These are phyloP conservation scores for Cymbopogon flexuosus DNA, from an alignment of 202 grass and related monocot species.

Conservation along the genomic window DNA sequence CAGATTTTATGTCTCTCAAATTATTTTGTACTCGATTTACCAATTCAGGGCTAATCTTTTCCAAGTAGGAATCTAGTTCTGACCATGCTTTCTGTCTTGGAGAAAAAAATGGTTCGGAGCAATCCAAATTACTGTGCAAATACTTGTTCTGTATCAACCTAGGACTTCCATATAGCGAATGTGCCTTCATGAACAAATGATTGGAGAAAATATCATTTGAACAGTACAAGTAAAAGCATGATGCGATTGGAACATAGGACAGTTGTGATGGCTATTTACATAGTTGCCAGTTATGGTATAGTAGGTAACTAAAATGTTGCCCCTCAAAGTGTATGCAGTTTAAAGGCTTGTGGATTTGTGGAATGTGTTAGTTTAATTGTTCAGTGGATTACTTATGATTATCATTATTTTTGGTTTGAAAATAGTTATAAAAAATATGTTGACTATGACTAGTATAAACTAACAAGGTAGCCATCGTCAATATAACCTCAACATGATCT, in stretches of 20 bases:
- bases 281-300: background rate
- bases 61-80: slow-evolving; percentile 75
- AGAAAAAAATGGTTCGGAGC: slow-evolving; percentile 69
- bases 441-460: background rate
- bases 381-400: background rate
- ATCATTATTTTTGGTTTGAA: background rate
- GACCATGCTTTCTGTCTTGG: slow-evolving; percentile 63
- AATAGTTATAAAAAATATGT: background rate
- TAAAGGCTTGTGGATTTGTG: background rate
- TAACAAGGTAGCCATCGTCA: background rate
- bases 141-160: slow-evolving; percentile 50
- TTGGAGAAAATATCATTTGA: slow-evolving; percentile 20
- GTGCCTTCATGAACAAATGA: slow-evolving; percentile 57
- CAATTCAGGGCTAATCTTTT: slow-evolving; percentile 62
- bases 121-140: slow-evolving; percentile 40
- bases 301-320: background rate
- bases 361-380: slow-evolving; percentile 10
- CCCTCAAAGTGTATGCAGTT: background rate
- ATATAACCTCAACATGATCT: slow-evolving; percentile 10
- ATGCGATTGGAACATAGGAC: background rate
- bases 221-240: slow-evolving; percentile 15
- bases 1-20: slow-evolving; percentile 36
- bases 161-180: slow-evolving; percentile 80
- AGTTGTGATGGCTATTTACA: slow-evolving; percentile 1
- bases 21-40: slow-evolving; percentile 39